Evolutionary conservation across 257 asterid genomes (phyloP), one percentile per base, ranked within the genome.

Genomic region (Ophiorrhiza pumila): DNA sequence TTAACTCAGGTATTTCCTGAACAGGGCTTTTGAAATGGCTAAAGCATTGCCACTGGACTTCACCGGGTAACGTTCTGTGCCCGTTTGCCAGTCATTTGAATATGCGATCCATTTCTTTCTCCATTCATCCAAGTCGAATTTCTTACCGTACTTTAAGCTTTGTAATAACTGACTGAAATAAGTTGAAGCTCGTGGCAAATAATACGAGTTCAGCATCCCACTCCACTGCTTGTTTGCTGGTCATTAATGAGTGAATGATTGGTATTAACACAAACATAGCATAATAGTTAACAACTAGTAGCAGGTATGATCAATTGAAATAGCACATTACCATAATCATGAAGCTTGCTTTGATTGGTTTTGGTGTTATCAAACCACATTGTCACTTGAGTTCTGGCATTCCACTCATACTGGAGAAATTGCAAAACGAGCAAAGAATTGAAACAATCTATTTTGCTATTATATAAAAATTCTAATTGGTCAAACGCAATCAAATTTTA

Each of bases 161-260:
- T 76, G 75, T 11, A 84, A 76, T 68, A 94, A 66, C 7, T 81
- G 87, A 32, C 84, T 75, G 76, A 94, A 90, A 74, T 87, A 91
- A 90, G 85, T 86, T 10, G 93, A 78, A 34, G 99, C 99, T 13
- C 97, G 90, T 6, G 99, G 99, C 43, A 87, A 90, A 81, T 94
- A 94, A 83, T 94, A 94, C 15, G 71, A 85, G 76, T 85, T 81
- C 57, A 90, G 55, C 55, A 94, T 78, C 68, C 98, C 99, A 52
- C 96, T 89, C 99, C 99, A 94, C 37, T 90, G 90, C 87, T 94
- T 94, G 78, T 94, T 94, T 10, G 99, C 99, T 91, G 87, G 78
- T 45, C 71, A 63, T 63, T 60, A 65, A 79, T 27, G 68, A 39
- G 53, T 52, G 15, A 32, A 62, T 23, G 34, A 47, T 56, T 73